Evolutionary conservation across 2,329 filamentous ascomycete species (phyloP), one percentile per base, ranked within the genome.

Genomic region (Aspergillus sojae): DNA sequence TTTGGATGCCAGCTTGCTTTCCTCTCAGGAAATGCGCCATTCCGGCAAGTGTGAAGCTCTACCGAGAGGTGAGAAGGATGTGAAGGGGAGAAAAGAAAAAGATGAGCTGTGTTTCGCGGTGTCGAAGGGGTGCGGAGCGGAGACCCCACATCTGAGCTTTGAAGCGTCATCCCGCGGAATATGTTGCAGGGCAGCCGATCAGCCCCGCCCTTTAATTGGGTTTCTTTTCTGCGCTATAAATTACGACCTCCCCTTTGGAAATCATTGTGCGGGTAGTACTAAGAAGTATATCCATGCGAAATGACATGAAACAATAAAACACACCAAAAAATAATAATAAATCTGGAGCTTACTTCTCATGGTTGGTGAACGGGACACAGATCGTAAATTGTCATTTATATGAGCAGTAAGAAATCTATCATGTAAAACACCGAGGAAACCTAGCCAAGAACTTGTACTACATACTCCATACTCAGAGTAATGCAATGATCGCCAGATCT

Each of bases 1-100:
- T 92, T 76, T 93, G 91, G 71, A 99, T 91, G 73, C 95, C 95
- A 62, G 93, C 88, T 84, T 98, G 95, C 84, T 96, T 97, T 71
- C 92, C 91, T 76, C 95, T 86, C 67, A 99, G 82, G 76, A 98
- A 94, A 72, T 91, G 88, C 61, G 94, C 89, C 94, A 97, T 97
- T 71, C 70, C 61, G 34, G 45, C 45, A 50, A 48, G 39, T 57
- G 9, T 46, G 54, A 36, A 41, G 64, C 52, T 58, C 36, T 23
- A n/a, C 34, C 34, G 39, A 58, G 16, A 48, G 64, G 58, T 43
- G 61, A 56, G 48, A 62, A 65, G 57, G 36, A 53, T 60, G 45
- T 46, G 61, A 43, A 62, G 57, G 58, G 64, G 55, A 67, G 66
- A 66, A 62, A 28, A 26, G 46, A 43, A 62, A 32, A 65, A 63